phyloP scores from a whole-genome alignment of 192 early-diverging fungal species.

The Umbelopsis sp. region DNA sequence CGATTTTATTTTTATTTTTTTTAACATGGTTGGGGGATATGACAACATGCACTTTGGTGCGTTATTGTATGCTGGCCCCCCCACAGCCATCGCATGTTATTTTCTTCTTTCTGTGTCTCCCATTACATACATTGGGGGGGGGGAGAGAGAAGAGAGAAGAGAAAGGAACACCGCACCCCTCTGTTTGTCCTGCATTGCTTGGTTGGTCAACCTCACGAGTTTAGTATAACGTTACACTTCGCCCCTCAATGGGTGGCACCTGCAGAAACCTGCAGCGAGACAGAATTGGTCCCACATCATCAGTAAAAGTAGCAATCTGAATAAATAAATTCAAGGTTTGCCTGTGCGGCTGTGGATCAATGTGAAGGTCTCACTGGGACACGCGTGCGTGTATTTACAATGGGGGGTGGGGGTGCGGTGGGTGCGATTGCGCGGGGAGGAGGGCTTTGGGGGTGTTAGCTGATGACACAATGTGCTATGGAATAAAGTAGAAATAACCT shows the following conservation, averaged over 20 bases:
- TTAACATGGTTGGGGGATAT: neutral
- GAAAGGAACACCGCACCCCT: neutral
- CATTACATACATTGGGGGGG: neutral
- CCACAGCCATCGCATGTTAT: neutral
- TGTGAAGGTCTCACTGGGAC: conserved; percentile 2
- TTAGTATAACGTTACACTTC: conserved; percentile 5
- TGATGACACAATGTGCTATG: too few relatives aligned
- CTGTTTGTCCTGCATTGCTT: neutral
- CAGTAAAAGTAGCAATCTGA: neutral
- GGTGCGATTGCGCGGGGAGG: too few relatives aligned
- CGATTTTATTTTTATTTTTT: neutral
- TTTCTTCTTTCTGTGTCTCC: too few relatives aligned
- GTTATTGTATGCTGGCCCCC: neutral
- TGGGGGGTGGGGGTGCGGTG: too few relatives aligned
- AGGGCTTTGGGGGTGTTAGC: too few relatives aligned
- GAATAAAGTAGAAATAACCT: neutral
- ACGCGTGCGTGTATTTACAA: conserved; percentile 9
- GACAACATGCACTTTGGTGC: neutral
- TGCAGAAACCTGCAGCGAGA: conserved; percentile 6
- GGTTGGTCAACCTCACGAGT: conserved; percentile 2
- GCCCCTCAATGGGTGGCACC: conserved; percentile 5
- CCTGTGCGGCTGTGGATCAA: conserved; percentile 9
- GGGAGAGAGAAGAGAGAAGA: neutral
- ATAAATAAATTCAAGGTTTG: neutral
- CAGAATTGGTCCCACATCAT: neutral